Conservation (phyloP, 2,329 filamentous ascomycete species). For the Aspergillus brasiliensis region DNA sequence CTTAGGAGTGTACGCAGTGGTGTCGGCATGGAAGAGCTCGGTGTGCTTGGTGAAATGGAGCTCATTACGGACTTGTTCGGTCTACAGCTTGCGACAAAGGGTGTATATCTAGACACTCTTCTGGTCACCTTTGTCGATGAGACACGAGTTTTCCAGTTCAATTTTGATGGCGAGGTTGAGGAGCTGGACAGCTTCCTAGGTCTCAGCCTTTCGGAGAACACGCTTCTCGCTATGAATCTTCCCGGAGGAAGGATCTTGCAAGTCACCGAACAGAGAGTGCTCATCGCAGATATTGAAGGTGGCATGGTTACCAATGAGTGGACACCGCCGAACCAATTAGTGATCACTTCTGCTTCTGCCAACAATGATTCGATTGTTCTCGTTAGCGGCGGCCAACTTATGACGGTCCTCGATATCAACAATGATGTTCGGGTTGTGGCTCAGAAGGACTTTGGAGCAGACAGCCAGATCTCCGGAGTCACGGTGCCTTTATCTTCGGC, state of each 20-base stretch:
- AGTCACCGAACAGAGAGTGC: constrained; percentile 67
- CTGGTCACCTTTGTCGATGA: constrained; percentile 80
- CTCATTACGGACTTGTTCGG: constrained; percentile 74
- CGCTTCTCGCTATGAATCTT: constrained; percentile 70
- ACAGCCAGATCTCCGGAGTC: constrained; percentile 83
- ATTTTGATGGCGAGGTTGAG: constrained; percentile 74
- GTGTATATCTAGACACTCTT: constrained; percentile 63
- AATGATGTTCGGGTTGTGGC: constrained; percentile 60
- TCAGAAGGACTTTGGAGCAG: constrained; percentile 62
- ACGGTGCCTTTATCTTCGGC: constrained; percentile 67
- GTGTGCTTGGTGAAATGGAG: constrained; percentile 76
- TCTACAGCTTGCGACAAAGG: constrained; percentile 56
- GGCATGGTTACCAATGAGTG: constrained; percentile 50
- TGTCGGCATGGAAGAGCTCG: constrained; percentile 86
- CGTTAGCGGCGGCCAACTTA: constrained; percentile 71
- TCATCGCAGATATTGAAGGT: constrained; percentile 61
- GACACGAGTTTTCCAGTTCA: constrained; percentile 80
- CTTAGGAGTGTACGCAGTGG: constrained; percentile 89
- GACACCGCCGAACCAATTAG: constrained; percentile 48
- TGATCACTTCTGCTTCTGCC: constrained; percentile 77
- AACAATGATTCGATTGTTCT: constrained; percentile 71
- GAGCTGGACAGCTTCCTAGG: constrained; percentile 78
- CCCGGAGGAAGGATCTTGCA: constrained; percentile 69
- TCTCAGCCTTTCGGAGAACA: constrained; percentile 68
- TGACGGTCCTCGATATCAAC: constrained; percentile 68